phyloP scores from a whole-genome alignment of 2,329 filamentous ascomycete species.

The Fusarium pseudonygamai region DNA sequence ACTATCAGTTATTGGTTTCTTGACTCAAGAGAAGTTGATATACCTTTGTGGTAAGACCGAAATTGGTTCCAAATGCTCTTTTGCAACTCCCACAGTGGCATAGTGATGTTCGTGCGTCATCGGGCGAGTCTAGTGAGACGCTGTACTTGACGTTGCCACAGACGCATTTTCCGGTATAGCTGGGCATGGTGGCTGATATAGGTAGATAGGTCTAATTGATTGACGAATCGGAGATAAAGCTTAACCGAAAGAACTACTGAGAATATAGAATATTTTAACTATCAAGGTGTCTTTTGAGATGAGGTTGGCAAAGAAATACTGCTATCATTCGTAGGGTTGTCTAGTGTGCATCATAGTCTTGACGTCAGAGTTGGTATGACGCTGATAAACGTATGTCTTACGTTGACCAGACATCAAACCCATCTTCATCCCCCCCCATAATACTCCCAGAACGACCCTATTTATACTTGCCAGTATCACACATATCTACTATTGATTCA shows the following conservation, averaged over 20 bases:
- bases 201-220: rapidly evolving
- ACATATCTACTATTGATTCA: rapidly evolving
- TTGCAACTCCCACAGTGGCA: constrained; percentile 23
- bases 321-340: background rate
- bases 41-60: constrained; percentile 21
- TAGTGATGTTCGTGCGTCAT: constrained; percentile 16
- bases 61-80: constrained; percentile 26
- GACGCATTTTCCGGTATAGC: constrained; percentile 19
- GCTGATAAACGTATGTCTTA: background rate
- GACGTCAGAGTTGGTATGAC: constrained; percentile 18
- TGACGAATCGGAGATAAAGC: background rate
- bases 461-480: rapidly evolving
- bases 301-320: background rate
- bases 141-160: constrained; percentile 24
- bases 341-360: background rate
- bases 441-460: rapidly evolving
- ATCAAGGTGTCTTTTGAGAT: background rate
- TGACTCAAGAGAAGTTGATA: rapidly evolving
- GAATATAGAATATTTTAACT: too few relatives aligned
- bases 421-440: rapidly evolving
- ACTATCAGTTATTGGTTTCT: rapidly evolving
- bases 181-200: background rate
- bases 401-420: background rate
- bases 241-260: rapidly evolving
- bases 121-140: constrained; percentile 7